Conservation (phyloP, 495 filamentous ascomycete genomes). For the Neurospora sublineolata region DNA sequence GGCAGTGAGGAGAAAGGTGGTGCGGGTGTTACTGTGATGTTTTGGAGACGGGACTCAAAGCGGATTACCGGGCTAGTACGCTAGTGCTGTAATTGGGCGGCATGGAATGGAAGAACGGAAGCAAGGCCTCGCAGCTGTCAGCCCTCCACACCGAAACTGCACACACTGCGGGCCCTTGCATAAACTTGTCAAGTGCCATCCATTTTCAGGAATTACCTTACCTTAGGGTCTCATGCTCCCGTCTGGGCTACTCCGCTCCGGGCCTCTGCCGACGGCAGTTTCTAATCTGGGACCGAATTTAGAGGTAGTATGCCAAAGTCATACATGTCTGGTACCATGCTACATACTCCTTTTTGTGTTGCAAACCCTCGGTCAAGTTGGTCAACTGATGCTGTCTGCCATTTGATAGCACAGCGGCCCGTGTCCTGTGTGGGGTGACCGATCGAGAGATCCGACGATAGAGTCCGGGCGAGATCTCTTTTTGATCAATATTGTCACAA, state of each 20-base stretch:
- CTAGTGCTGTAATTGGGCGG: neutral
- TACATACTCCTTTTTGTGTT: neutral
- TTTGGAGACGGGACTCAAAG: neutral
- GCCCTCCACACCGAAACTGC: neutral
- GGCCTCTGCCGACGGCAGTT: neutral
- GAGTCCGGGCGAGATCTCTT: neutral
- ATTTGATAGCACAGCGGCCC: neutral
- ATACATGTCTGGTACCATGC: neutral
- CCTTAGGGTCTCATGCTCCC: neutral
- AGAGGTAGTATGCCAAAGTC: neutral
- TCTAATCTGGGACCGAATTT: neutral
- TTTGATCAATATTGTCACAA: neutral
- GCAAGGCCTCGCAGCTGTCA: neutral
- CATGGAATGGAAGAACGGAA: neutral
- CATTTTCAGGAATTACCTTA: neutral
- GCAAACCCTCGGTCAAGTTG: neutral
- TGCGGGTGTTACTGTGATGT: neutral
- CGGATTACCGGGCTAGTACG: no score
- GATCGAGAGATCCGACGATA: neutral
- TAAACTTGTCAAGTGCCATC: neutral
- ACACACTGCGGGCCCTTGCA: constrained; percentile 1
- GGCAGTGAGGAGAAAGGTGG: neutral
- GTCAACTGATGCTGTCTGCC: neutral
- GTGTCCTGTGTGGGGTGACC: neutral
- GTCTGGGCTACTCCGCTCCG: neutral